These are phyloP conservation scores for Lipomyces anomalus DNA, from an alignment of 805 yeast genomes.

Conservation along the genomic window DNA sequence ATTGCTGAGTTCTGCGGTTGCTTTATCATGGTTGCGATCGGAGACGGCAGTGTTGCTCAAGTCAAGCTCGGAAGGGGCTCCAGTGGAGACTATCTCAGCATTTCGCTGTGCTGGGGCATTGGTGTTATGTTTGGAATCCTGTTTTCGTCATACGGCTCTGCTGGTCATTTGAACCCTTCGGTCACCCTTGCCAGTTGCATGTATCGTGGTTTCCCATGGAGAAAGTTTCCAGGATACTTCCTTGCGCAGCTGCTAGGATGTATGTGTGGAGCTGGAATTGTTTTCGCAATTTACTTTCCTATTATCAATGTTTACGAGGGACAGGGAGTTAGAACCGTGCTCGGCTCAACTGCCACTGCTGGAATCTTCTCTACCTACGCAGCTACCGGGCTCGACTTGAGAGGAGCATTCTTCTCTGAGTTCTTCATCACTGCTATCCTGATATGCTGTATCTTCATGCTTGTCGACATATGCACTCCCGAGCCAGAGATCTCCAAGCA, in stretches of 20 bases:
- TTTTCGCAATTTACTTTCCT: conserved; percentile 42
- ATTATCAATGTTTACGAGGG: conserved; percentile 39
- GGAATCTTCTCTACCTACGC: conserved; percentile 47
- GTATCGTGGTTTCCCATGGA: conserved; percentile 49
- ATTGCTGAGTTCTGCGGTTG: conserved; percentile 52
- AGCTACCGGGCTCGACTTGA: conserved; percentile 36
- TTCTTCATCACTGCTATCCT: conserved; percentile 43
- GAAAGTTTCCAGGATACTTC: conserved; percentile 42
- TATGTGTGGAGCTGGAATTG: conserved; percentile 42
- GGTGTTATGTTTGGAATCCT: conserved; percentile 50
- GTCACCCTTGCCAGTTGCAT: conserved; percentile 44
- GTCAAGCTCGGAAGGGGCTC: conserved; percentile 35
- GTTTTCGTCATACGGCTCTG: conserved; percentile 48
- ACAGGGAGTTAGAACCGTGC: conserved; percentile 31
- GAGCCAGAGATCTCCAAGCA: not conserved
- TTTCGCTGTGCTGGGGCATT: conserved; percentile 49
- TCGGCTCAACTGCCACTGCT: conserved; percentile 36
- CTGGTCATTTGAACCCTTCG: conserved; percentile 55
- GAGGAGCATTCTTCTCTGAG: conserved; percentile 43
- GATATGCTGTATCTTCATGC: not conserved
- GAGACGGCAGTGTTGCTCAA: conserved; percentile 49
- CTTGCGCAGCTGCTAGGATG: conserved; percentile 48
- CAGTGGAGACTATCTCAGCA: conserved; percentile 40
- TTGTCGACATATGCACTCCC: not conserved
- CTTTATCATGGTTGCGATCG: conserved; percentile 41